Percentiles rank a stretch among this genome's conserved stretches.
Evolutionary conservation across 2,329 filamentous ascomycete genomes (phyloP).

Genomic region (Penicillium sp.): DNA sequence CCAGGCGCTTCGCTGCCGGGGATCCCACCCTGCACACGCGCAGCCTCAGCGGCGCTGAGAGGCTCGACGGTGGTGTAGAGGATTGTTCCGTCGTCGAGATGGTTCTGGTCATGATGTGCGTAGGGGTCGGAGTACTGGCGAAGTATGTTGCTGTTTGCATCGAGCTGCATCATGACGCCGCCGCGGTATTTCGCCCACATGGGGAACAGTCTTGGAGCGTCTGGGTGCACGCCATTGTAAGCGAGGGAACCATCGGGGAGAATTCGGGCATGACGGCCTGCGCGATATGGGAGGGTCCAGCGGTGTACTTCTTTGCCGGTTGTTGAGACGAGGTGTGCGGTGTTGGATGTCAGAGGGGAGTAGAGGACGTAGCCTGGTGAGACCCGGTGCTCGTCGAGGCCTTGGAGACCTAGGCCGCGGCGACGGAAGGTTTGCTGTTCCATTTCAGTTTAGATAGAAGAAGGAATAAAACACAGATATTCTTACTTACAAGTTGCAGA

Average conservation of each 20-base stretch:
- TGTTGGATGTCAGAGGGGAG: constrained; percentile 41
- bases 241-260: constrained; percentile 45
- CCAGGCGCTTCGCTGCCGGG: constrained; percentile 33
- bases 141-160: constrained; percentile 37
- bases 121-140: constrained; percentile 41
- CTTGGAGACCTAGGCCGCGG: constrained; percentile 41
- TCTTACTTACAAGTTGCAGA: not conserved
- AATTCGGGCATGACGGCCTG: constrained; percentile 44
- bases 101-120: constrained; percentile 47
- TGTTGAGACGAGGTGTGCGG: constrained; percentile 40
- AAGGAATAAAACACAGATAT: not conserved
- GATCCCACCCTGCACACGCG: constrained; percentile 40
- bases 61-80: constrained; percentile 45
- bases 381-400: constrained; percentile 35
- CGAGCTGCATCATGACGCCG: constrained; percentile 45
- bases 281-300: constrained; percentile 42
- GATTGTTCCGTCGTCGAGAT: constrained; percentile 42
- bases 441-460: constrained; percentile 23
- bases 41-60: constrained; percentile 35
- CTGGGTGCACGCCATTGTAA: constrained; percentile 42
- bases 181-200: constrained; percentile 47
- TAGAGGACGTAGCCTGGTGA: constrained; percentile 44
- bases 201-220: constrained; percentile 38
- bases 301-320: constrained; percentile 42
- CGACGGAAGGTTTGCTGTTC: constrained; percentile 44